Percentiles rank a stretch among this genome's conserved stretches.
Conservation (phyloP, 2,329 filamentous ascomycete species). For the Talaromyces pinophilus region DNA sequence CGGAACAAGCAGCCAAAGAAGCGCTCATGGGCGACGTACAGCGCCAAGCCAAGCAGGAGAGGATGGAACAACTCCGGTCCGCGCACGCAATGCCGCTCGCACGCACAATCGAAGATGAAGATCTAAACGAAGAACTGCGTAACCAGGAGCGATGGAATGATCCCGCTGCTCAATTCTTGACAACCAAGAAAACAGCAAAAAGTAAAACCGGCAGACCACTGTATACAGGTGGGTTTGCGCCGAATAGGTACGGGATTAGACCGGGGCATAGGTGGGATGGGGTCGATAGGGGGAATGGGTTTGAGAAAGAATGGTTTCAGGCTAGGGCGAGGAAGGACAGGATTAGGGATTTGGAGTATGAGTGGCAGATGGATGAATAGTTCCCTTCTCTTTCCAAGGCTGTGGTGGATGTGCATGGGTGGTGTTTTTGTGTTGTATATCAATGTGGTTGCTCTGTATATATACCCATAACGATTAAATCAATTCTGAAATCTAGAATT, state of each 20-base stretch:
- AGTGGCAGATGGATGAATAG: conserved; percentile 95
- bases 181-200: conserved; percentile 49
- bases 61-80: conserved; percentile 71
- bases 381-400: neutral
- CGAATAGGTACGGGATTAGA: conserved; percentile 90
- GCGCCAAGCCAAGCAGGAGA: conserved; percentile 59
- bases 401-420: neutral
- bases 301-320: conserved; percentile 90
- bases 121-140: conserved; percentile 81
- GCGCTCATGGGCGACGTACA: conserved; percentile 85
- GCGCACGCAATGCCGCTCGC: conserved; percentile 81
- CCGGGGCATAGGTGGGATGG: conserved; percentile 97
- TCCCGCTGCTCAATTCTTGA: conserved; percentile 80
- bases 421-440: neutral
- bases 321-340: conserved; percentile 76
- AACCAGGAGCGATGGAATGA: conserved; percentile 85
- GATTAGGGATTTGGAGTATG: conserved; percentile 79
- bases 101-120: conserved; percentile 77
- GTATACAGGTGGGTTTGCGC: conserved; percentile 77
- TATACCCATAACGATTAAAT: neutral
- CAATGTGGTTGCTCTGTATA: neutral
- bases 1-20: conserved; percentile 66
- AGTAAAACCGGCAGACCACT: conserved; percentile 60
- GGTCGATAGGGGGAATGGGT: conserved; percentile 89
- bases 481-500: neutral